These are phyloP conservation scores for Malassezia vespertilionis DNA, from an alignment of 1,284 basidiomycete genomes.

Conservation along the genomic window DNA sequence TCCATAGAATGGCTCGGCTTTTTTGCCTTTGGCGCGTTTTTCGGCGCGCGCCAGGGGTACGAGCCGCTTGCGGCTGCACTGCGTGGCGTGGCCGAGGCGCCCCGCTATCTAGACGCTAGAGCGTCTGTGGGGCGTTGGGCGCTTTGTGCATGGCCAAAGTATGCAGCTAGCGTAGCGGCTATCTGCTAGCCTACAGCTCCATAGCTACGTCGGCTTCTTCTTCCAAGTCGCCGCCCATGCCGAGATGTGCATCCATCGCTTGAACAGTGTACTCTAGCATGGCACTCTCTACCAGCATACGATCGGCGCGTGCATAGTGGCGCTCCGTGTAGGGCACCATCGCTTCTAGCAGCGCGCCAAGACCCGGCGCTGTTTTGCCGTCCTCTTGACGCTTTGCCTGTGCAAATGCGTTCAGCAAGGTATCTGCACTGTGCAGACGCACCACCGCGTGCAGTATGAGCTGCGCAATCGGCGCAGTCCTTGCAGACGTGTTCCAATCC, in stretches of 20 bases:
- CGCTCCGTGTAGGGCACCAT: conserved; percentile 87
- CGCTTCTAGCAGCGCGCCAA: conserved; percentile 63
- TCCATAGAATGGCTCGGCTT: conserved; percentile 28
- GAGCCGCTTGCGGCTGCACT: neutral
- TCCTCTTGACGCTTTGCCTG: conserved; percentile 23
- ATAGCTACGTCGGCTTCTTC: neutral
- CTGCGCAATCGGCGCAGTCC: conserved; percentile 77
- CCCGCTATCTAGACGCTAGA: neutral
- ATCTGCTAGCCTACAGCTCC: neutral
- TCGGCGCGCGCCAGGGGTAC: neutral
- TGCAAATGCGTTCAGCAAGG: conserved; percentile 63
- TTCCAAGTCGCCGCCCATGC: conserved; percentile 5
- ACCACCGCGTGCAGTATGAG: conserved; percentile 70
- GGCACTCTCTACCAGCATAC: conserved; percentile 80
- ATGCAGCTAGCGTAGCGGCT: neutral
- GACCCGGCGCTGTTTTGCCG: conserved; percentile 11
- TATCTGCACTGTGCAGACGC: conserved; percentile 61
- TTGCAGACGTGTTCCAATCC: conserved; percentile 86
- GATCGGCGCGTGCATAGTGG: conserved; percentile 73
- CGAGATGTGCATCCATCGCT: conserved; percentile 64
- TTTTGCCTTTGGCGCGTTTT: conserved; percentile 18
- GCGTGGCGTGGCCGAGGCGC: neutral
- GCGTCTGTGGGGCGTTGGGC: neutral
- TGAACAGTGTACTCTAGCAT: conserved; percentile 80
- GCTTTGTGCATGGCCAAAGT: neutral